Base-by-base conservation (phyloP, 1,284 basidiomycete species). In the Wallemia mellicola region DNA sequence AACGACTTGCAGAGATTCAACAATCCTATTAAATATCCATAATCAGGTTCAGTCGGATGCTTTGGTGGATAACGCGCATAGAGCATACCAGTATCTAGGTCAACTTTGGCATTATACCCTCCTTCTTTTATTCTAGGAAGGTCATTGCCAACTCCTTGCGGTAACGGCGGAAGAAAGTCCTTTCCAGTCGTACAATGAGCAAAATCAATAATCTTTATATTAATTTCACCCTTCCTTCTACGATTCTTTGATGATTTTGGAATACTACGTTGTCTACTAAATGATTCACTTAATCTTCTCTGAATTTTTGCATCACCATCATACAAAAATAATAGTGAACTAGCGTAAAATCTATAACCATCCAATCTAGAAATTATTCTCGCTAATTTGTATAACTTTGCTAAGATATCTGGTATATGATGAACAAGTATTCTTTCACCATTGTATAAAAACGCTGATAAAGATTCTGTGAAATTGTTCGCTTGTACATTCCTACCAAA, bases 341-440 rank as follows among this genome's bases (percentile, higher is more conserved):
- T 95, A 24, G 94, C 94, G 68, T 99, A 99, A 71, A 99, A 98
- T 32, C 92, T 79, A 71, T 88, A 99, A 9, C 94, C 87, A 64
- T 82, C 81, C 60, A 99, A 73, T 2, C 82, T 78, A 66, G 81
- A 77, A 65, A 96, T 77, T 71, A 96, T 95, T 58, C 81, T 78
- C 24, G 92, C 92, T 33, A 99, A 79, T n/a, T 81, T 80, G 67
- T 92, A 91, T 24, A 99, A 74, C 72, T 96, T 95, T 68, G 83
- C 82, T 58, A 98, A 75, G 61, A 98, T 78, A 60, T 79, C 71
- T 5, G 92, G 94, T 63, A 99, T 91, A 65, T 98, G 94, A 68
- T 94, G 83, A 55, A 82, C 78, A 62, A 98, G 76, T 27, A 95
- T 72, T 24, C 76, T 75, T 65, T 83, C 77, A 62, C 92, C 94